Percentiles rank a stretch among this genome's conserved stretches.
These are phyloP conservation scores for Rickenella mellea DNA, from an alignment of 768 basidiomycete genomes.

Conservation along the genomic window DNA sequence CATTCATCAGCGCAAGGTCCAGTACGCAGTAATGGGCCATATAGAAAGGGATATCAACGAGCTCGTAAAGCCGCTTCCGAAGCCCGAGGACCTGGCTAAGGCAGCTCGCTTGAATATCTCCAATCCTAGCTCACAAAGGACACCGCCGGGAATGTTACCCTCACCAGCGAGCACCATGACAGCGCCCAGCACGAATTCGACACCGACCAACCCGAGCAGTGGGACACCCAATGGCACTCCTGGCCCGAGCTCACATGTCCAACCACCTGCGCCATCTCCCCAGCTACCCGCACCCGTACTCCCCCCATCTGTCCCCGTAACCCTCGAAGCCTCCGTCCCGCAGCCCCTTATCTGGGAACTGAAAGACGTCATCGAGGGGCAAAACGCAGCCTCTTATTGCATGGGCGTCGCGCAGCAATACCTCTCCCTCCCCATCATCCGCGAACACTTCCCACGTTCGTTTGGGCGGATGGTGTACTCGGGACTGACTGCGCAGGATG, in stretches of 20 bases:
- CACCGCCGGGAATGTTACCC: slow-evolving; percentile 47
- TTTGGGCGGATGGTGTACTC: slow-evolving; percentile 66
- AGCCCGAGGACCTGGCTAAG: slow-evolving; percentile 5
- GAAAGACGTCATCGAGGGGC: slow-evolving; percentile 31
- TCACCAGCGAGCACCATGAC: slow-evolving; percentile 65
- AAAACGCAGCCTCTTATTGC: slow-evolving; percentile 27
- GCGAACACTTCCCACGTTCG: slow-evolving; percentile 66
- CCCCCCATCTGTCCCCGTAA: slow-evolving; percentile 1
- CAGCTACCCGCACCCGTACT: slow-evolving; percentile 1
- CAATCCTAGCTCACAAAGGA: slow-evolving; percentile 12
- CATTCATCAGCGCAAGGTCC: slow-evolving; percentile 47
- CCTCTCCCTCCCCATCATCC: slow-evolving; percentile 58
- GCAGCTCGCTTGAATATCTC: slow-evolving; percentile 9
- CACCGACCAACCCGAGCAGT: slow-evolving; percentile 53
- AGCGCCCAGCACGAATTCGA: slow-evolving; percentile 67
- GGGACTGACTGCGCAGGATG: slow-evolving; percentile 52
- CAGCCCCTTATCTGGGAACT: slow-evolving; percentile 31
- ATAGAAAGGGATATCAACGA: slow-evolving; percentile 1
- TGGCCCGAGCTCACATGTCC: slow-evolving; percentile 17
- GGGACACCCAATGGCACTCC: slow-evolving; percentile 40
- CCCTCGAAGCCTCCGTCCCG: slow-evolving; percentile 27
- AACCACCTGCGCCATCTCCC: slow-evolving; percentile 17
- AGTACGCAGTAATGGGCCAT: slow-evolving; percentile 23
- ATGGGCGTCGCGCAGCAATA: slow-evolving; percentile 40
- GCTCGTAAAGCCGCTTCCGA: slow-evolving; percentile 2